Conservation (phyloP, 2,329 filamentous ascomycete species). For the Laburnicola sp. region DNA sequence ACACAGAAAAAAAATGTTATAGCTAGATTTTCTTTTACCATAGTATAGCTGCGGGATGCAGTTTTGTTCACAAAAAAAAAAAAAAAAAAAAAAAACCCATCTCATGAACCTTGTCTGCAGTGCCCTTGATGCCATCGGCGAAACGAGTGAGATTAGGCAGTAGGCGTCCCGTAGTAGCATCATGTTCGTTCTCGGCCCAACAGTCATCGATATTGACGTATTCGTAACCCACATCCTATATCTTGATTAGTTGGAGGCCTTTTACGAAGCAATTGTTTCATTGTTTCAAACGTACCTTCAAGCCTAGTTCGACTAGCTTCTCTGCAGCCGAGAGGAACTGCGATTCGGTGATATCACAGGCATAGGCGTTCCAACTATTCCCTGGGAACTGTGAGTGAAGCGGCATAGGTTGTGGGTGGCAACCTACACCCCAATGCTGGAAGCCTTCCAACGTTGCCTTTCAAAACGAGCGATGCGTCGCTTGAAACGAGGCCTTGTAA, state of each 20-base stretch:
- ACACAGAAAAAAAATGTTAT: too few relatives aligned
- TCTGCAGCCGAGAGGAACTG: constrained; percentile 55
- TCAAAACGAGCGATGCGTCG: constrained; percentile 8
- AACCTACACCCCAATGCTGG: constrained; percentile 22
- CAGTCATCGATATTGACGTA: constrained; percentile 61
- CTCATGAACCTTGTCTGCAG: constrained; percentile 57
- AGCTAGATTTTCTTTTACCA: too few relatives aligned
- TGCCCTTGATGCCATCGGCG: constrained; percentile 58
- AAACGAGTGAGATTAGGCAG: constrained; percentile 46
- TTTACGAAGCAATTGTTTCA: too few relatives aligned
- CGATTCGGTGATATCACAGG: constrained; percentile 55
- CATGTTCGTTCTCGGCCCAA: constrained; percentile 53
- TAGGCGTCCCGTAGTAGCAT: constrained; percentile 50
- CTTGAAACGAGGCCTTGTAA: background rate
- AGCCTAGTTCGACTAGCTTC: constrained; percentile 54
- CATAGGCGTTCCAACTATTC: constrained; percentile 59
- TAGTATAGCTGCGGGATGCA: too few relatives aligned
- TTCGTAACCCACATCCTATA: constrained; percentile 55
- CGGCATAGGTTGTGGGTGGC: background rate
- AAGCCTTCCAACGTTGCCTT: constrained; percentile 19
- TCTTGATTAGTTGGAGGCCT: background rate
- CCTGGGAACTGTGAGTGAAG: constrained; percentile 17
- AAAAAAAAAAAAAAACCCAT: constrained; percentile 36
- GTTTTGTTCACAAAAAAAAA: too few relatives aligned
- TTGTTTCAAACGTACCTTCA: constrained; percentile 37